Percentiles rank a stretch among this genome's conserved stretches.
Evolutionary conservation across 306 rosid species (phyloP).

Genomic region (Vicia faba): DNA sequence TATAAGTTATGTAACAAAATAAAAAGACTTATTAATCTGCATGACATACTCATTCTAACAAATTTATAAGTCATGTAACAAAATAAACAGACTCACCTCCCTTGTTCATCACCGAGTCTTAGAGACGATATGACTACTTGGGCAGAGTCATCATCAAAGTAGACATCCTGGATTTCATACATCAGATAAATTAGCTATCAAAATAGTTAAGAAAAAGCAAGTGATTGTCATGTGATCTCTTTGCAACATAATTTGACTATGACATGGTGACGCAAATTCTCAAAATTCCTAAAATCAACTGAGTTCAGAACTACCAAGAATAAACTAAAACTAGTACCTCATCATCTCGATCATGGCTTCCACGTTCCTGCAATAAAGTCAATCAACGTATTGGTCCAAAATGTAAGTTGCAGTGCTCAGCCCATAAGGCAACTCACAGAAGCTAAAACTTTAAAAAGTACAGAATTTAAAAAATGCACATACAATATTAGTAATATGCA

Average conservation of each 20-base stretch:
- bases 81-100: slow-evolving; percentile 69
- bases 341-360: slow-evolving; percentile 75
- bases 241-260: not conserved
- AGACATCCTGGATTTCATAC: slow-evolving; percentile 70
- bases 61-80: slow-evolving; percentile 4
- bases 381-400: slow-evolving; percentile 35
- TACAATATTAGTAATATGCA: slow-evolving; percentile 27
- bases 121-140: slow-evolving; percentile 94
- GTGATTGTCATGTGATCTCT: not conserved
- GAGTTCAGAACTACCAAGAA: slow-evolving; percentile 31
- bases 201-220: slow-evolving; percentile 3
- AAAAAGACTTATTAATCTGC: slow-evolving; percentile 42
- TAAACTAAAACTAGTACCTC: slow-evolving; percentile 60
- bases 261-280: slow-evolving; percentile 18
- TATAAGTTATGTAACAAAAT: slow-evolving; percentile 5
- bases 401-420: slow-evolving; percentile 17
- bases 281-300: slow-evolving; percentile 31
- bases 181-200: slow-evolving; percentile 30
- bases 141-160: slow-evolving; percentile 96
- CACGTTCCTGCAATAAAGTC: slow-evolving; percentile 70
- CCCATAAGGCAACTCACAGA: slow-evolving; percentile 17
- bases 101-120: slow-evolving; percentile 93
- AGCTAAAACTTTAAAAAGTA: not conserved
- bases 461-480: slow-evolving; percentile 21
- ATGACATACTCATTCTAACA: not conserved